Evolutionary conservation across 129 eudicot genomes (phyloP), one percentile per base, ranked within the genome.

Genomic region (Escallonia rubra): DNA sequence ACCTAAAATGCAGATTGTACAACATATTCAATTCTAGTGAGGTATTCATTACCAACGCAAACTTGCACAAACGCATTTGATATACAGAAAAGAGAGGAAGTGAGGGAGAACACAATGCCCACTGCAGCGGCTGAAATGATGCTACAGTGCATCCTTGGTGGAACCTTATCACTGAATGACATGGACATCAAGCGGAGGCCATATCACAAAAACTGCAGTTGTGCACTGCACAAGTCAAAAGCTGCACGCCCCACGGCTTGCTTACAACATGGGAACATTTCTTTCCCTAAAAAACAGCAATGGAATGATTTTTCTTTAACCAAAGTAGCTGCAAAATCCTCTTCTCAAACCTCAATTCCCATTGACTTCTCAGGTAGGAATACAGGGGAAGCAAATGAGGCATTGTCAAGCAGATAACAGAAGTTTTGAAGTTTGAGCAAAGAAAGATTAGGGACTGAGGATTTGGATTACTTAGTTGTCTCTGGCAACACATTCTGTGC

Each of bases 181-280:
- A 61, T 53, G 69, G 75, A 72, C 23, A 61, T 82, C 11, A 71
- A 77, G 15, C 65, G 72, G 9, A 68, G 82, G 64, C 87, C 83
- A 2, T 77, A 77, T 65, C 86, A 81, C 40, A 67, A 72, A n/a
- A 59, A 81, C 56, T 77, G 86, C 60, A 73, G 73, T 65, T 81
- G 86, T 63, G 82, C 80, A 4, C 61, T 81, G 58, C 83, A 82
- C 76, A 42, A 68, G 39, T 40, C 38, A 45, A 69, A 73, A 39
- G 52, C 43, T 15, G 47, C 57, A 11, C 10, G 65, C 68, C 38
- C 81, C n/a, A 38, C 14, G 11, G 5, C 65, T 14, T 72, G 76
- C 41, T 64, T 55, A 11, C 67, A 56, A 15, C 53, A 53, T 2
- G 40, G 73, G 54, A 60, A 50, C 6, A 63, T 74, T 50, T 39